Conservation (phyloP, 495 filamentous ascomycete genomes). For the Tetracladium marchalianum region DNA sequence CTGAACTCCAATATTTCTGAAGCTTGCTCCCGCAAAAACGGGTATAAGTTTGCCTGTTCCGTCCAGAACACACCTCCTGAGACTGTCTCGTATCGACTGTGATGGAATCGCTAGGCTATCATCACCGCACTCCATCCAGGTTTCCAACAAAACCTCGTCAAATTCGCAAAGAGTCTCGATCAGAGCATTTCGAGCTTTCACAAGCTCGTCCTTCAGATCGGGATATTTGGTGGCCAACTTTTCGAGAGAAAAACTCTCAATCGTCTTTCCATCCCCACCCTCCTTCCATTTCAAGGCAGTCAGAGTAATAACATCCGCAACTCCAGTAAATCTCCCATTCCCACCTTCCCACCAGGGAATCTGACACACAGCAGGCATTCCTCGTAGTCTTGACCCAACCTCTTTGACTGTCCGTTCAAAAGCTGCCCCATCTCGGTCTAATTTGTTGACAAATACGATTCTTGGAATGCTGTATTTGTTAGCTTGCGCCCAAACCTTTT, state of each 20-base stretch:
- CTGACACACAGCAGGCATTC: constrained; percentile 86
- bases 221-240: constrained; percentile 41
- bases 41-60: constrained; percentile 60
- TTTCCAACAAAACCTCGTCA: constrained; percentile 78
- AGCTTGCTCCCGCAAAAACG: constrained; percentile 84
- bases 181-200: constrained; percentile 62
- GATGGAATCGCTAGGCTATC: constrained; percentile 58
- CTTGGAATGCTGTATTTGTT: constrained; percentile 76
- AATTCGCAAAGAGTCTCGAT: constrained; percentile 79
- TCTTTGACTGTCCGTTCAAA: constrained; percentile 83
- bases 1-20: constrained; percentile 89
- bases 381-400: constrained; percentile 65
- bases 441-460: constrained; percentile 88
- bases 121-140: constrained; percentile 66
- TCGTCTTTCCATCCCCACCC: constrained; percentile 57
- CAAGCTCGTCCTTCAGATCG: constrained; percentile 51
- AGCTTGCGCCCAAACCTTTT: constrained; percentile 92
- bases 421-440: constrained; percentile 87
- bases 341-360: constrained; percentile 83
- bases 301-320: constrained; percentile 67
- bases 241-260: constrained; percentile 40
- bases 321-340: constrained; percentile 64
- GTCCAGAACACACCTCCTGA: constrained; percentile 63
- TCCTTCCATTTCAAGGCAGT: constrained; percentile 40
- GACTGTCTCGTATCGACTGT: constrained; percentile 54